phyloP scores from a whole-genome alignment of 2,329 filamentous ascomycete genomes.

The Botrytis squamosa region DNA sequence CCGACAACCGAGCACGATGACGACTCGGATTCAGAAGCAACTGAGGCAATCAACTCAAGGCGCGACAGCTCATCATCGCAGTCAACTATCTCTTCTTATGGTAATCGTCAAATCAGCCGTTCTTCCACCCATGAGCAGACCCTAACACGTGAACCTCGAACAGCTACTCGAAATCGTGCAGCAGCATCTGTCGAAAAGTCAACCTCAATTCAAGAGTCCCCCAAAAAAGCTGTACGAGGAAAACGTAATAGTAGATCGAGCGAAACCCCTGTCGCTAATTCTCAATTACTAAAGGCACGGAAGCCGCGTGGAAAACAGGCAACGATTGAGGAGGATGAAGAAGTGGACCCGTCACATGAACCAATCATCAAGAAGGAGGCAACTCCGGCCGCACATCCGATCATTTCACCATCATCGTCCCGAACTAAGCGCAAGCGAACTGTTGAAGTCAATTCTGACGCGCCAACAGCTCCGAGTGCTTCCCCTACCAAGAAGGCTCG shows the following conservation, averaged over 20 bases:
- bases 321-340: slow-evolving; percentile 11
- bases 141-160: slow-evolving; percentile 21
- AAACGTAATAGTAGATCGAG: slow-evolving; percentile 24
- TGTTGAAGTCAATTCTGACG: slow-evolving; percentile 14
- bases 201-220: slow-evolving; percentile 4
- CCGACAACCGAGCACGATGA: slow-evolving; percentile 34
- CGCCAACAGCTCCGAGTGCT: neutral
- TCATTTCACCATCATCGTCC: slow-evolving; percentile 12
- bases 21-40: slow-evolving; percentile 23
- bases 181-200: slow-evolving; percentile 7
- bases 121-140: slow-evolving; percentile 25
- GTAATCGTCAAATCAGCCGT: slow-evolving; percentile 23
- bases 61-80: slow-evolving; percentile 30
- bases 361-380: slow-evolving; percentile 19
- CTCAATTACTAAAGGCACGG: slow-evolving; percentile 20
- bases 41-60: slow-evolving; percentile 27
- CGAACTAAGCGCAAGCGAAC: slow-evolving; percentile 23
- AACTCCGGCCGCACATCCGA: neutral
- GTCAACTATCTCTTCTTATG: slow-evolving; percentile 24
- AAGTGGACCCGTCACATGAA: neutral
- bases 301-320: slow-evolving; percentile 18
- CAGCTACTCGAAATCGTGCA: slow-evolving; percentile 8
- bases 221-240: slow-evolving; percentile 6
- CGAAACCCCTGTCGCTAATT: slow-evolving; percentile 5
- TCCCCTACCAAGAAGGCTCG: slow-evolving; percentile 20